Percentiles rank a stretch among this genome's conserved stretches.
phyloP scores from a whole-genome alignment of 2,329 filamentous ascomycete genomes.

The Pestalotiopsis sp. region DNA sequence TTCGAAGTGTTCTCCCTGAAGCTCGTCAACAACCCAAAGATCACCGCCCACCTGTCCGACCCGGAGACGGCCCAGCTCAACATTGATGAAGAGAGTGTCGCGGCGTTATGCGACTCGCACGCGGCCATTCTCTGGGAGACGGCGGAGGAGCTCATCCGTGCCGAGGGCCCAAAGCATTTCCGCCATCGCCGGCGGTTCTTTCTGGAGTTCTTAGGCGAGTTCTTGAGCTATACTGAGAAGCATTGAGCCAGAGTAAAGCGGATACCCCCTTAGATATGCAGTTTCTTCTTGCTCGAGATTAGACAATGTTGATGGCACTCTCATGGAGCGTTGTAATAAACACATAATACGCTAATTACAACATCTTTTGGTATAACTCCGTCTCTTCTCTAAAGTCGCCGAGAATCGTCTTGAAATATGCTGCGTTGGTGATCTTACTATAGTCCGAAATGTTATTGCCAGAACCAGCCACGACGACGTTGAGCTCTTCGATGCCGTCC shows the following conservation, averaged over 20 bases:
- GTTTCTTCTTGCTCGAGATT: too few relatives aligned
- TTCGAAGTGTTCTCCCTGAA: background rate
- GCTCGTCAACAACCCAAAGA: background rate
- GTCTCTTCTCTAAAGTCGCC: background rate
- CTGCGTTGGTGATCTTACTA: background rate
- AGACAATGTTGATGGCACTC: background rate
- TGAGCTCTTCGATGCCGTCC: background rate
- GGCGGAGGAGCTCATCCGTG: background rate
- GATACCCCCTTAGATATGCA: background rate
- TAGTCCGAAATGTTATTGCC: background rate
- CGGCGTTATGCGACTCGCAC: background rate
- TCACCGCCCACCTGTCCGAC: background rate
- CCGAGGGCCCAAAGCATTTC: constrained; percentile 1
- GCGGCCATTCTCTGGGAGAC: background rate
- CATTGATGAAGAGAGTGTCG: background rate
- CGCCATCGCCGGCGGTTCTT: constrained; percentile 1
- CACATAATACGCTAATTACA: background rate
- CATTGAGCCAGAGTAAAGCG: background rate
- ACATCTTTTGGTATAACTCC: background rate
- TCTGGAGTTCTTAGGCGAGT: background rate
- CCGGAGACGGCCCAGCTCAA: background rate
- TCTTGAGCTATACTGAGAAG: background rate
- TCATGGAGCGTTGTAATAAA: background rate
- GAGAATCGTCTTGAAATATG: background rate
- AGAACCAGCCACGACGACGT: background rate